phyloP scores from a whole-genome alignment of 192 early-diverging fungal genomes.

The Coemansia sp. region DNA sequence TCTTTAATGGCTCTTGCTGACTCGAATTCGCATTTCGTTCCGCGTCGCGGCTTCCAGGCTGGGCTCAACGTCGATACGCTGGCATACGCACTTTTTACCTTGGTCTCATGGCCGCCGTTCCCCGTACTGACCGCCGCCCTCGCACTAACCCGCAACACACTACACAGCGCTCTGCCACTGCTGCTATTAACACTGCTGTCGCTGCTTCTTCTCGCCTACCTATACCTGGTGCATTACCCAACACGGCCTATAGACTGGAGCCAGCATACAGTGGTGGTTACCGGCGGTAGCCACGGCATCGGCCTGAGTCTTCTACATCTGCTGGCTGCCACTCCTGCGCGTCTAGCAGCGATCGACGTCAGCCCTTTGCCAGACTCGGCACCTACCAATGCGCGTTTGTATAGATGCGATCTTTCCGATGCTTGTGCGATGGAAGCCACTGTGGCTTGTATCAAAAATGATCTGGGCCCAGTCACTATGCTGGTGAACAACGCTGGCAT shows the following conservation, averaged over 20 bases:
- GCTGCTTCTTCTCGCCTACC: background rate
- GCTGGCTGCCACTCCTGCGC: slow-evolving; percentile 11
- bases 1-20: background rate
- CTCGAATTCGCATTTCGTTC: background rate
- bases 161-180: background rate
- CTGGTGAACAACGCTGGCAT: slow-evolving; percentile 84
- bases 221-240: background rate
- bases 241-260: slow-evolving; percentile 24
- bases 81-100: background rate
- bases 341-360: slow-evolving; percentile 41
- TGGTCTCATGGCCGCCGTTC: slow-evolving; percentile 15
- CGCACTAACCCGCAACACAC: background rate
- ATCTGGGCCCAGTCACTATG: slow-evolving; percentile 73
- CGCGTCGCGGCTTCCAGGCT: slow-evolving; percentile 5
- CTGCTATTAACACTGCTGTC: background rate
- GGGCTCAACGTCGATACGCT: slow-evolving; percentile 45
- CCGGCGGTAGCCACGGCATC: slow-evolving; percentile 48
- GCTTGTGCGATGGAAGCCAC: slow-evolving; percentile 10
- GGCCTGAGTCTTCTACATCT: slow-evolving; percentile 31
- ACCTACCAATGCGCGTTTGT: slow-evolving; percentile 13
- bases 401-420: slow-evolving; percentile 43
- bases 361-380: slow-evolving; percentile 11
- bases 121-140: slow-evolving; percentile 3
- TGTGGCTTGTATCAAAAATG: slow-evolving; percentile 15
- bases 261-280: slow-evolving; percentile 36